Base-by-base conservation (phyloP, 768 basidiomycete species). In the Calocybe gangraenosa region DNA sequence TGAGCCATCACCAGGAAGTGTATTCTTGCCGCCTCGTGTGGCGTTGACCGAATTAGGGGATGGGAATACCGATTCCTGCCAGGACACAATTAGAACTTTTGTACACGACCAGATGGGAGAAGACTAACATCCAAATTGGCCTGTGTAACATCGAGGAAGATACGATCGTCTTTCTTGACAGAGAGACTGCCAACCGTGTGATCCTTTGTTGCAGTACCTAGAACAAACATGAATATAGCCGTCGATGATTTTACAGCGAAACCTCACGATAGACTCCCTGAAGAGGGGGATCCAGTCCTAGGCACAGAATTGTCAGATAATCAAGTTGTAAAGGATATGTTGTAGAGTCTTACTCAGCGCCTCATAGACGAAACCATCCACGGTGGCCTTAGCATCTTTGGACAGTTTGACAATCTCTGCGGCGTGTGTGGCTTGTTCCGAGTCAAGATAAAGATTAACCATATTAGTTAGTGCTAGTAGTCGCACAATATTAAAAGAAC, bases 261-360 rank as follows among this genome's bases (percentile, higher is more conserved):
- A 42, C 64, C 77, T 52, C 57, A 79, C 84, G 84, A 55, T 75
- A 81, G 23, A 78, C 75, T 44, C 88, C 87, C 43, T 72, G 74
- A 69, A 90, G 82, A 2, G 82, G 75, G 8, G 88, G 86, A 35
- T 84, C 82, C 39, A 87, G 68, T 42, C 88, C 86, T 89, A 46
- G 7, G 15, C 58, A 44, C 37, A 43, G 22, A 52, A 28, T 11
- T 47, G 31, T 2, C 10, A 20, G 20, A 7, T 33, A 35, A 39
- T 3, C n/a, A 28, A 28, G 25, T 6, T 28, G 25, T 11, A 28
- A 11, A 28, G n/a, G n/a, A 8, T 3, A n/a, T 46, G 14, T 31
- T 19, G 17, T 7, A 34, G 17, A 18, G 0, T 76, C 84, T 54
- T 42, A 87, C 86, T 77, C 48, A 88, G 59, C 11, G 84, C 84